These are phyloP conservation scores for Tetracladium setigerum DNA, from an alignment of 495 filamentous ascomycete species.

Conservation along the genomic window DNA sequence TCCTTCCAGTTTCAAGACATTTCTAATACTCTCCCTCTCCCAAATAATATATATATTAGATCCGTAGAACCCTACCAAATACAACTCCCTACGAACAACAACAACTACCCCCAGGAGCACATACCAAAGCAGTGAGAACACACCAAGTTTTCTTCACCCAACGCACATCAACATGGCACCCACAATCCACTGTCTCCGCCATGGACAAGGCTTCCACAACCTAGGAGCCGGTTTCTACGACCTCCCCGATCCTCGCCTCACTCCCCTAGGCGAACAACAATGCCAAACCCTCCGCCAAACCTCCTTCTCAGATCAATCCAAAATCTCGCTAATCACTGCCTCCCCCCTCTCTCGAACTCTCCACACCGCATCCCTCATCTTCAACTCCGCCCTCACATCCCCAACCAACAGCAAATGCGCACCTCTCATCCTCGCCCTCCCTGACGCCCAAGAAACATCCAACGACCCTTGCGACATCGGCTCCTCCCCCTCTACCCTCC, in stretches of 20 bases:
- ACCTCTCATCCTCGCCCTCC: not conserved
- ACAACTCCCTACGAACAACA: no score
- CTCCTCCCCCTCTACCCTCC: not conserved
- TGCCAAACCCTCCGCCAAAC: slow-evolving; percentile 54
- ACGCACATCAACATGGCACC: no score
- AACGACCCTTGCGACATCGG: not conserved
- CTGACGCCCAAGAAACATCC: not conserved
- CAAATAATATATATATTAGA: no score
- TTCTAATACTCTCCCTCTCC: no score
- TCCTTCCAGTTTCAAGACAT: no score
- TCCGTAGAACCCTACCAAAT: no score
- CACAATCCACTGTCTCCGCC: no score
- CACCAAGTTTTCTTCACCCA: no score
- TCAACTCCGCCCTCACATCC: slow-evolving; percentile 20
- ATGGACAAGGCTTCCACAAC: slow-evolving; percentile 75
- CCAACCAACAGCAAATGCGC: slow-evolving; percentile 29
- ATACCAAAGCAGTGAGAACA: no score
- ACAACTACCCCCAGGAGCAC: no score
- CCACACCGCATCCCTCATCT: slow-evolving; percentile 15
- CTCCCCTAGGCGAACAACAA: slow-evolving; percentile 67
- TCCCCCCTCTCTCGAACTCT: not conserved
- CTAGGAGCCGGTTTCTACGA: slow-evolving; percentile 59
- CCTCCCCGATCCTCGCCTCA: slow-evolving; percentile 72
- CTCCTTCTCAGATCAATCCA: slow-evolving; percentile 54
- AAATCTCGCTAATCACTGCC: not conserved